Evolutionary conservation across 2,329 filamentous ascomycete genomes (phyloP), one percentile per base, ranked within the genome.

Genomic region (Xylariaceae sp.): DNA sequence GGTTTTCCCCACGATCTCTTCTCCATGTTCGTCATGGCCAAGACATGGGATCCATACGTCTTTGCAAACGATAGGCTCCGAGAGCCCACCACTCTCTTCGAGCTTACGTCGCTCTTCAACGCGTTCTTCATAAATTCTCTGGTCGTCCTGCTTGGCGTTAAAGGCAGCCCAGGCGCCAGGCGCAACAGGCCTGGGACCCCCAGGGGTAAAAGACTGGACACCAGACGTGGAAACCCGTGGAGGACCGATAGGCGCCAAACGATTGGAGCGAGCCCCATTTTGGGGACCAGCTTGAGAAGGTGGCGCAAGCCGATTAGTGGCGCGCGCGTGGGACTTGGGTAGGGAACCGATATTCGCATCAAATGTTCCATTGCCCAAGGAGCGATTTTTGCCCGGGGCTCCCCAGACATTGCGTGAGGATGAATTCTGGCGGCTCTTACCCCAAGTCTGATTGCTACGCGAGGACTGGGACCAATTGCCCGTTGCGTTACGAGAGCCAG

Each of bases 281-380:
- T 65, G 67, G 11, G 51, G 37, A 5, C 59, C 34, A 47, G 64
- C 51, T 39, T 69, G 67, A 30, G 34, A 5, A 7, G 70, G 70
- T 15, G 76, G 76, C 0, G 69, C 76, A 51, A 81, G 81, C 9
- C 76, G 73, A 61, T 64, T 67, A 7, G 71, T 64, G 2, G 23
- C 23, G 23, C 23, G 23, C 23, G 4, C 23, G 5, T 30, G 23
- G 3, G 23, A 30, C 5, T 30, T 30, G 23, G 23, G 23, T 30
- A 30, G 23, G 23, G 23, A 30, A 30, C 23, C 23, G 5, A 74
- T 66, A 51, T 70, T 72, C 11, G 69, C 64, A 58, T 82, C 85
- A 68, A 92, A 92, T 0, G 88, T 90, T 49, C 89, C 89, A 71
- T 92, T 92, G 2, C 89, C 89, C 17, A 92, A 84, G 9, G 84